Base-by-base conservation (phyloP, 371 early-diverging fungal genomes). In the Entomophthora muscae region DNA sequence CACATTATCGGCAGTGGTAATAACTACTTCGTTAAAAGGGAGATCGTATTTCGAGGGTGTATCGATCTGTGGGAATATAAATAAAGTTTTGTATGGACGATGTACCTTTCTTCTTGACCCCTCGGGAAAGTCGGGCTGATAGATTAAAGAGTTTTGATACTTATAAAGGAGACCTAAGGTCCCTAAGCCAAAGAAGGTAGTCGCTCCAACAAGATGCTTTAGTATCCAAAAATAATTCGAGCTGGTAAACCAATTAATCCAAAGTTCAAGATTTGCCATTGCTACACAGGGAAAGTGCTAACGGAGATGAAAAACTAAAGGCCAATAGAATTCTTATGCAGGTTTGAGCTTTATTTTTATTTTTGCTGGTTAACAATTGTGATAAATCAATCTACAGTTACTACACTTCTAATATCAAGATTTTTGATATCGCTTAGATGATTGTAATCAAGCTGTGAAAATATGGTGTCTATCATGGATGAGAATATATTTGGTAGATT, bases 121-220 rank as follows among this genome's bases (percentile, higher is more conserved):
- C 66, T 83, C 82, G 0, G 95, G 95, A 64, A 86, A 84, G 42
- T 76, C 71, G 29, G 88, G 79, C 42, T 90, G 88, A 67, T 95
- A 90, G 64, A 93, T 89, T 64, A 94, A 80, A 66, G 81, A 81
- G 66, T 83, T 85, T 68, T 94, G 95, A 68, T 81, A 90, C 60
- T 79, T 64, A 67, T 88, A 93, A 10, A 91, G 78, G 29, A 82
- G 60, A 2, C 72, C 70, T 1, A 77, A 72, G 1, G 76, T 73
- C 22, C 76, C 71, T 13, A 79, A 66, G 12, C 73, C 70, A 1
- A 78, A 74, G 1, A 81, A 58, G 0, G 71, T 73, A 33, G 73
- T 72, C 3, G 73, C 68, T 31, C 62, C 52, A 28, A 53, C n/a
- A 23, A 58, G 17, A 62, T 52, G 62, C 27, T 61, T 61, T 5